A percentile compares a stretch with the other conserved stretches of the same genome.
Conservation (phyloP, 163 green algal species). For the Volvox carteri region DNA sequence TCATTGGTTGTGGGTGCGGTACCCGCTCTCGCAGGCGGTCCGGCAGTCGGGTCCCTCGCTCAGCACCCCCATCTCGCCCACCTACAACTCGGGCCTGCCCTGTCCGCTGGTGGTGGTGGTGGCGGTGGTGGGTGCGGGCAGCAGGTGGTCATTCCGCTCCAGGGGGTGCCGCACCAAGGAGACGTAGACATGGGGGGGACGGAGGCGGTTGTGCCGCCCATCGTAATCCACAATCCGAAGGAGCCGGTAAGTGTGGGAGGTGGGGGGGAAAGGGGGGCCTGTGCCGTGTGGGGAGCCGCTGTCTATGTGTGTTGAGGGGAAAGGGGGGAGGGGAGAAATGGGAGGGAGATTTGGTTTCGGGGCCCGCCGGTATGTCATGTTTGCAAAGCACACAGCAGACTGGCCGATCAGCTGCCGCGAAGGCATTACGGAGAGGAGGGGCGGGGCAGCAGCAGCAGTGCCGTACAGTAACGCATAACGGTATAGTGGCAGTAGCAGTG, state of each 20-base stretch:
- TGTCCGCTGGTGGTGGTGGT: no score
- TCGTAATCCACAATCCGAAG: slow-evolving; percentile 76
- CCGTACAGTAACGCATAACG: no score
- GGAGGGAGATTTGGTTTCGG: neutral
- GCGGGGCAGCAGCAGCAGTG: no score
- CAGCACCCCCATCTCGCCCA: slow-evolving; percentile 17
- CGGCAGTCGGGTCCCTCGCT: neutral
- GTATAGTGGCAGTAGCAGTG: no score
- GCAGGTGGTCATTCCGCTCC: slow-evolving; percentile 40
- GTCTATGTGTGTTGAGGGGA: neutral
- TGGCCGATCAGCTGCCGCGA: neutral
- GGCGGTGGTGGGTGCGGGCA: neutral
- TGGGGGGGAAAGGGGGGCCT: neutral
- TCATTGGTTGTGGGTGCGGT: no score
- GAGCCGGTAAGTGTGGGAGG: slow-evolving; percentile 65
- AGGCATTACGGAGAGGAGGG: neutral
- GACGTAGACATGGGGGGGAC: slow-evolving; percentile 84
- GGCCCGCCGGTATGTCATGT: no score
- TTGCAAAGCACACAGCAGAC: no score
- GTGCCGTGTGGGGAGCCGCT: neutral
- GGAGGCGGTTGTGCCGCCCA: slow-evolving; percentile 75
- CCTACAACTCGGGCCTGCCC: no score
- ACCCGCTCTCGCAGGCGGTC: neutral
- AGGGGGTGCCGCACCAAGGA: slow-evolving; percentile 30
- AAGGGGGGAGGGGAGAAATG: neutral